Evolutionary conservation across 805 yeast species (phyloP), one percentile per base, ranked within the genome.

Genomic region (Lachancea thermotolerans): DNA sequence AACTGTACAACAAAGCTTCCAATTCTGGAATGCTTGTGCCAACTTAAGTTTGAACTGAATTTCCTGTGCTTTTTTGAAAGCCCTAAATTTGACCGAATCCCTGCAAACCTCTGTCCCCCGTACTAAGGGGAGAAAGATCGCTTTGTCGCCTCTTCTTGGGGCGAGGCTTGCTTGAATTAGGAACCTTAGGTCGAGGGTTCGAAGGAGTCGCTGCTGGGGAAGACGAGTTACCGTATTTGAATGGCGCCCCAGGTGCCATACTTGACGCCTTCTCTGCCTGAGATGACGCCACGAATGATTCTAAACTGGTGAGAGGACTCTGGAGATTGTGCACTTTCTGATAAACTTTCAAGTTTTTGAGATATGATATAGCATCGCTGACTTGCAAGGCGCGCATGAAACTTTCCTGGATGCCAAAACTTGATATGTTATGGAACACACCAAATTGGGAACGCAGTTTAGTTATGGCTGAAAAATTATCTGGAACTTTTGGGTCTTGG

Each of bases 321-420:
- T 62, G 62, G 2, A 75, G 69, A 21, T 76, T 70, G 29, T 68
- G 68, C 6, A 72, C 63, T 46, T 69, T 66, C 9, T 85, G 74
- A 52, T 72, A 78, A 10, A 72, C 67, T 79, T 85, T 79, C 45
- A 88, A 65, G 5, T 84, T 79, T 45, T 76, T 74, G 50, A 87
- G 70, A 49, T 78, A 77, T 0, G 88, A 72, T 87, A 88, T 83
- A 9, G 82, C 82, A 61, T 86, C 93, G 35, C 88, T 75, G 4
- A 85, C 77, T 60, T 85, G 91, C 66, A 87, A 64, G 17, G 81
- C 71, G 48, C 91, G 68, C 78, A 85, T 75, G 6, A 85, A 79
- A 34, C 74, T 73, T 42, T 76, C 80, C 44, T 78, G 80, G 4
- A 84, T 62, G 0, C 95, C 95, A 50, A 75, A 75, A 44, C 73